These are phyloP conservation scores for Neodidymelliopsis sp. DNA, from an alignment of 2,329 filamentous ascomycete species.

Conservation along the genomic window DNA sequence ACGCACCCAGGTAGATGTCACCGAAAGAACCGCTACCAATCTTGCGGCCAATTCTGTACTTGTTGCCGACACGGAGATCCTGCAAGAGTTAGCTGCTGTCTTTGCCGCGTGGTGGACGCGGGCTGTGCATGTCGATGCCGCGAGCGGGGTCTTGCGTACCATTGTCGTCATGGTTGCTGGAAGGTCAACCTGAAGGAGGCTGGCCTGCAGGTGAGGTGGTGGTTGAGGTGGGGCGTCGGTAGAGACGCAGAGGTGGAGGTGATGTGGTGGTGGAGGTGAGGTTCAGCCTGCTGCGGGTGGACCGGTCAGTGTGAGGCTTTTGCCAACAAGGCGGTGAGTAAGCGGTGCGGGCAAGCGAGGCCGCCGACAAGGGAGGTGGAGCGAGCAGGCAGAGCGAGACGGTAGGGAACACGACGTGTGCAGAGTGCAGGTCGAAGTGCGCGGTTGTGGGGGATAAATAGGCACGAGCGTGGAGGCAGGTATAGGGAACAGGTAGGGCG, in stretches of 20 bases:
- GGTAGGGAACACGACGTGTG: not conserved
- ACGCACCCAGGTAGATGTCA: slow-evolving; percentile 88
- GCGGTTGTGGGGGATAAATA: slow-evolving; percentile 25
- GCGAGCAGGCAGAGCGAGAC: slow-evolving; percentile 22
- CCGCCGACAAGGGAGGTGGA: slow-evolving; percentile 24
- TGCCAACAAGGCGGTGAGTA: slow-evolving; percentile 54
- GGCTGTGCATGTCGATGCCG: slow-evolving; percentile 20
- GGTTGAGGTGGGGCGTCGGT: slow-evolving; percentile 28
- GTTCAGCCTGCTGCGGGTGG: slow-evolving; percentile 48
- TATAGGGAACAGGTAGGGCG: slow-evolving; percentile 27
- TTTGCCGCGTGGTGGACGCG: slow-evolving; percentile 20
- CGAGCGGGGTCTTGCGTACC: slow-evolving; percentile 57
- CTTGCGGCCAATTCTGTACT: slow-evolving; percentile 99
- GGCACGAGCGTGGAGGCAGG: slow-evolving; percentile 23
- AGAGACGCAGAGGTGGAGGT: slow-evolving; percentile 29
- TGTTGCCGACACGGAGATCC: slow-evolving; percentile 99
- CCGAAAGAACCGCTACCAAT: slow-evolving; percentile 98
- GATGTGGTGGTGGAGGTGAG: slow-evolving; percentile 28
- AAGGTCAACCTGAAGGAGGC: slow-evolving; percentile 45
- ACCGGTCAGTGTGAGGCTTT: slow-evolving; percentile 52
- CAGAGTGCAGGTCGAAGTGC: not conserved
- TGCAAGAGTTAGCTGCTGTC: slow-evolving; percentile 53
- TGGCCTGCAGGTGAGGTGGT: slow-evolving; percentile 35
- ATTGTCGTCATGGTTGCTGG: slow-evolving; percentile 66
- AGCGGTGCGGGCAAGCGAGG: slow-evolving; percentile 42